These are phyloP conservation scores for Penicillium atrosanguineum DNA, from an alignment of 495 filamentous ascomycete genomes.

Conservation along the genomic window DNA sequence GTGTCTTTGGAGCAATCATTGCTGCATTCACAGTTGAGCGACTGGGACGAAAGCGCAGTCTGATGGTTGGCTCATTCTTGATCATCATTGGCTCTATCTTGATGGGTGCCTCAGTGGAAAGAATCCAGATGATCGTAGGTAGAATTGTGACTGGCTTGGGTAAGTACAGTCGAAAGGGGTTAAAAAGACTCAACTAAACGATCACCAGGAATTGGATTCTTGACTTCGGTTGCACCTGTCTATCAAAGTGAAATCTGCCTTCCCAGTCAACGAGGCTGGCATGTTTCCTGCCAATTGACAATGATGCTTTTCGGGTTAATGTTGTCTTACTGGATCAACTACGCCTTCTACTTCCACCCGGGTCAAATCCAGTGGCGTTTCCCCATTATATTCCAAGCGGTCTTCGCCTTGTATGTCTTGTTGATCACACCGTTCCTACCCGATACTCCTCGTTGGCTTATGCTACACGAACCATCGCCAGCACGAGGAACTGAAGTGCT, in stretches of 20 bases:
- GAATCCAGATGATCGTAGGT: slow-evolving; percentile 29
- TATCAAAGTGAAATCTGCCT: slow-evolving; percentile 32
- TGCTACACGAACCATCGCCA: slow-evolving; percentile 20
- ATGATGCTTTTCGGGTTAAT: slow-evolving; percentile 28
- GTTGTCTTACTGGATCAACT: slow-evolving; percentile 35
- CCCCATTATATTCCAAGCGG: slow-evolving; percentile 47
- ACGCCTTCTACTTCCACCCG: slow-evolving; percentile 46
- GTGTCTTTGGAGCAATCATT: slow-evolving; percentile 49
- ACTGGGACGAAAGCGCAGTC: slow-evolving; percentile 47
- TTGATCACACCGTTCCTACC: slow-evolving; percentile 25
- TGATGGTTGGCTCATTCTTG: slow-evolving; percentile 45
- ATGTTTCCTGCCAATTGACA: slow-evolving; percentile 27
- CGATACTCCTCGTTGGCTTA: slow-evolving; percentile 35
- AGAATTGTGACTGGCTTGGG: slow-evolving; percentile 39
- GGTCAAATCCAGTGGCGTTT: slow-evolving; percentile 47
- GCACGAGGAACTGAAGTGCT: slow-evolving; percentile 31
- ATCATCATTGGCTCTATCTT: slow-evolving; percentile 51
- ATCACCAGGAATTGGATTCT: background rate
- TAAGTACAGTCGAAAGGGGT: background rate
- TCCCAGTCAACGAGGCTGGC: slow-evolving; percentile 26
- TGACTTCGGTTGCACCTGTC: slow-evolving; percentile 31
- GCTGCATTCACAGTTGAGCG: slow-evolving; percentile 47
- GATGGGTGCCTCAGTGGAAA: slow-evolving; percentile 44
- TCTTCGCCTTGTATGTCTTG: slow-evolving; percentile 38
- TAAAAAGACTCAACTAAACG: background rate